Evolutionary conservation across 225 moss, liverwort and hornwort species (phyloP), one percentile per base, ranked within the genome.

Genomic region (Rhytidiadelphus loreus): DNA sequence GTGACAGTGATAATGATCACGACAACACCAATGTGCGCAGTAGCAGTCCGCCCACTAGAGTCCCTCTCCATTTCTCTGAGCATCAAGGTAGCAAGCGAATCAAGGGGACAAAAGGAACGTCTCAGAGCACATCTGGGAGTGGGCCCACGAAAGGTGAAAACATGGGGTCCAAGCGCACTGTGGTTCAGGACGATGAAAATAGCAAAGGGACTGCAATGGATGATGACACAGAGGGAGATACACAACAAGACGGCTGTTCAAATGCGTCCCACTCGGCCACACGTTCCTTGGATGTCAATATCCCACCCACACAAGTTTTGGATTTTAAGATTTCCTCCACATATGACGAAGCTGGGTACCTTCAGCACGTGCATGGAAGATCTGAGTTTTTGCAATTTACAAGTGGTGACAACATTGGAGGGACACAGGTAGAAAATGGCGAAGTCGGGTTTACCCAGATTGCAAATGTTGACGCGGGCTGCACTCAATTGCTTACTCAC

Each of bases 1-100:
- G 95, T 87, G 96, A 97, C 58, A 94, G 94, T 48, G 96, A 95
- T 60, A 93, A 91, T 73, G 93, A 95, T 44, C 90, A 92, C 56
- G 88, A 92, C 59, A 83, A 94, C 65, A 88, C 89, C 69, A 88
- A 86, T 83, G 87, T 89, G 74, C 92, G 72, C 57, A 95, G 91
- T 80, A 94, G 90, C 85, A 95, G 89, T 79, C 89, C 88, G 20
- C 89, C 87, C 77, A 86, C 89, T 29, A 89, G 88, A 84, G 90
- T 80, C 9, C 83, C 86, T 77, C 72, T 78, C 26, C 90, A 83
- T 55, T 81, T 66, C 52, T 80, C 69, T 72, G 76, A 89, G 86
- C 84, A 65, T 74, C 86, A 86, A 59, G 87, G 87, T 25, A 87
- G 85, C 77, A 88, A 89, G 83, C 90, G 75, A 65, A 82, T 75